Conservation (phyloP, 805 yeast species). For the Wickerhamiella shivajii region DNA sequence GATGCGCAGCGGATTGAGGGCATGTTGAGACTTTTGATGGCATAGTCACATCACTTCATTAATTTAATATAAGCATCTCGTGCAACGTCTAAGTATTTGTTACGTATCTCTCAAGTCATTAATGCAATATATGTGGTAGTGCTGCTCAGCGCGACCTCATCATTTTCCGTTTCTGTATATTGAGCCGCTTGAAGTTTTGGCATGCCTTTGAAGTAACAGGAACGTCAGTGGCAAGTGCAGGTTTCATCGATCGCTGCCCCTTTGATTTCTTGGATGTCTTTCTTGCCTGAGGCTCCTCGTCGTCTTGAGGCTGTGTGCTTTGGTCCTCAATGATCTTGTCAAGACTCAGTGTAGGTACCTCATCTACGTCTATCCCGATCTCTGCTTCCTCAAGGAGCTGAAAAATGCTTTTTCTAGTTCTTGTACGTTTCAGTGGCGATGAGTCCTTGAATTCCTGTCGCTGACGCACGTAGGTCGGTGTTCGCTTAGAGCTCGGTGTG, state of each 20-base stretch:
- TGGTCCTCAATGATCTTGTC: conserved; percentile 10
- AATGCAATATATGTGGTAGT: too few species aligned
- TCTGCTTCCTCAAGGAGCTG: too few species aligned
- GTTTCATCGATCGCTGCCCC: conserved; percentile 20
- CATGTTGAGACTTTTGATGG: conserved; percentile 73
- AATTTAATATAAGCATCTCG: conserved; percentile 12
- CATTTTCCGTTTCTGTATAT: conserved; percentile 7
- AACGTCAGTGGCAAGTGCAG: conserved; percentile 10
- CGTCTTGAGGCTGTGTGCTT: conserved; percentile 11
- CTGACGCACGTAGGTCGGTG: conserved; percentile 10
- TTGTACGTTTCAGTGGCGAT: conserved; percentile 6
- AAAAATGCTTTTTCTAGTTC: too few species aligned
- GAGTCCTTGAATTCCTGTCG: conserved; percentile 3
- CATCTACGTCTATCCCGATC: too few species aligned
- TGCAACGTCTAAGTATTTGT: neutral
- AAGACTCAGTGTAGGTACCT: conserved; percentile 14
- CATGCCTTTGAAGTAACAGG: conserved; percentile 5
- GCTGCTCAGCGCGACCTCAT: too few species aligned
- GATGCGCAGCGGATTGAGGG: conserved; percentile 88
- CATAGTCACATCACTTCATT: conserved; percentile 16
- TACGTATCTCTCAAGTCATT: too few species aligned
- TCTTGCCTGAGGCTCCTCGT: conserved; percentile 20
- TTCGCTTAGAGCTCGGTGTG: conserved; percentile 10
- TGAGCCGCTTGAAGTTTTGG: conserved; percentile 9
- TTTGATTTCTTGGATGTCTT: conserved; percentile 14